Evolutionary conservation across 768 basidiomycete genomes (phyloP).

Genomic region (Crepidotus variabilis): DNA sequence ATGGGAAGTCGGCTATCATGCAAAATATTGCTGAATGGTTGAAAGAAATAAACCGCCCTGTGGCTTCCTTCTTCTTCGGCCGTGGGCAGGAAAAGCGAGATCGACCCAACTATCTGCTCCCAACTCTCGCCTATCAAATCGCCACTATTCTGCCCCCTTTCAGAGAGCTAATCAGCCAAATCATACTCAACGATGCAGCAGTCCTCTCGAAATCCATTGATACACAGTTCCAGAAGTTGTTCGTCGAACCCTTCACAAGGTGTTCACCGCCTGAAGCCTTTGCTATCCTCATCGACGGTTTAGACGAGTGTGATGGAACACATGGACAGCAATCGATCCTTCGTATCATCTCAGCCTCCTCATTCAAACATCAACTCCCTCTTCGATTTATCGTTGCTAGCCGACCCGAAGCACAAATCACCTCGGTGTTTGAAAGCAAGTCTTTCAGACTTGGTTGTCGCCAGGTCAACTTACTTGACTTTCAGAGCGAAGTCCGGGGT

Average conservation of each 20-base stretch:
- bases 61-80: slow-evolving; percentile 16
- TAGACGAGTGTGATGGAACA: slow-evolving; percentile 11
- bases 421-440: neutral
- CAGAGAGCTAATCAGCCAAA: neutral
- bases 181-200: slow-evolving; percentile 4
- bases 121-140: slow-evolving; percentile 15
- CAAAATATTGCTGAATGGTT: slow-evolving; percentile 12
- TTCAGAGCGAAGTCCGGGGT: neutral
- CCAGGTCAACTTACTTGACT: too few relatives aligned
- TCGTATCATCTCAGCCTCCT: neutral
- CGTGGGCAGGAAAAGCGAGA: slow-evolving; percentile 1
- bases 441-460: too few relatives aligned
- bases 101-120: slow-evolving; percentile 3
- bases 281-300: slow-evolving; percentile 12
- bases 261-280: neutral
- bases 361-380: neutral
- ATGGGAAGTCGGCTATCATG: slow-evolving; percentile 14
- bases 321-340: neutral
- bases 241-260: neutral
- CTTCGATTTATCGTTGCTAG: neutral
- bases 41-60: neutral
- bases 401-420: neutral
- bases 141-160: slow-evolving; percentile 9
- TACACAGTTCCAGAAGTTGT: neutral
- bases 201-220: neutral